Conservation (phyloP, 768 basidiomycete species). For the Tephrocybe sp. region DNA sequence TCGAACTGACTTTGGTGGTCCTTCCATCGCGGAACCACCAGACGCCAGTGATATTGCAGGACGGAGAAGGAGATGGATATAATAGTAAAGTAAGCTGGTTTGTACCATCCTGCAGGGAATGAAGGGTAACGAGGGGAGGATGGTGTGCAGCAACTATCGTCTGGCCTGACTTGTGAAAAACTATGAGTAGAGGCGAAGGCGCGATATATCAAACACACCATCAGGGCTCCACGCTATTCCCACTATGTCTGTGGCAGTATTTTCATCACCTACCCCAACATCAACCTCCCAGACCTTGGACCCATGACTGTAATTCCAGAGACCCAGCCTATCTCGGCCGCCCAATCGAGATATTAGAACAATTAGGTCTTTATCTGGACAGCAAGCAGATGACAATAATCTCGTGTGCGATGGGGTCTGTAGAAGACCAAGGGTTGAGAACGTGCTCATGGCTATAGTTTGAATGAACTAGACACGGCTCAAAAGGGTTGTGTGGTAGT, state of each 20-base stretch:
- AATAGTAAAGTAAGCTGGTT: conserved; percentile 49
- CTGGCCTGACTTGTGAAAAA: conserved; percentile 45
- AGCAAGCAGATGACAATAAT: conserved; percentile 65
- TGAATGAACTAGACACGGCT: background rate
- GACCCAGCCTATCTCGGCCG: conserved; percentile 65
- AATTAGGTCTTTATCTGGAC: conserved; percentile 84
- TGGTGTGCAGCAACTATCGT: conserved; percentile 71
- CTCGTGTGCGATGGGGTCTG: conserved; percentile 58
- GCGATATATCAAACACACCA: conserved; percentile 41
- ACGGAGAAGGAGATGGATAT: conserved; percentile 16
- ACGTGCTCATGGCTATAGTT: conserved; percentile 46
- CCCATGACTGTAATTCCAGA: conserved; percentile 80
- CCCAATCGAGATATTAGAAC: conserved; percentile 66
- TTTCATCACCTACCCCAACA: conserved; percentile 43
- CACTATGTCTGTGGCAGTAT: conserved; percentile 48
- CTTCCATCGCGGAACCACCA: conserved; percentile 74
- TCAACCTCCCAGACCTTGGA: conserved; percentile 83
- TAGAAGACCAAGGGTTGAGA: conserved; percentile 56
- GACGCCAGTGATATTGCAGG: conserved; percentile 43
- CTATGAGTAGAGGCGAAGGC: conserved; percentile 6
- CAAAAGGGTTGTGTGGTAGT: background rate
- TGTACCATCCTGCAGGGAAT: conserved; percentile 78
- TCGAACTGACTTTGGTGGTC: conserved; percentile 34
- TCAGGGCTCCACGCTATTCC: conserved; percentile 82
- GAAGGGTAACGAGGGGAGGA: conserved; percentile 66